phyloP scores from a whole-genome alignment of 1,284 basidiomycete genomes.

The Apiotrichum mycotoxinovorans region DNA sequence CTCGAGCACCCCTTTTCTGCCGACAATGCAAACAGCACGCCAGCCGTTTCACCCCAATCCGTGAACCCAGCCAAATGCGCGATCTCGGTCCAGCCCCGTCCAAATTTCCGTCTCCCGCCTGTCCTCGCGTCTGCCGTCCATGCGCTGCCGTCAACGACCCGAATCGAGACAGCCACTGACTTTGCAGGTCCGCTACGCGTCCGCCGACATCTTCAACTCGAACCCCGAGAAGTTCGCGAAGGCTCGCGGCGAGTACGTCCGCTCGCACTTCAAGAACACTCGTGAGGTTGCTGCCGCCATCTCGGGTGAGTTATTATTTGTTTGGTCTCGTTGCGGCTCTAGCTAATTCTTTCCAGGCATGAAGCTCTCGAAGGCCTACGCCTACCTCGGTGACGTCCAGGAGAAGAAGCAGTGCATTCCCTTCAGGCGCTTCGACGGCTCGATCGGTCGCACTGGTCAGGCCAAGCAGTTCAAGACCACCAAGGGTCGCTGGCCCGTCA shows the following conservation, averaged over 20 bases:
- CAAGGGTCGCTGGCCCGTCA: slow-evolving; percentile 99
- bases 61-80: too few species aligned
- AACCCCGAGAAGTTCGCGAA: slow-evolving; percentile 93
- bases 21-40: too few species aligned
- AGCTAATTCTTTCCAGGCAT: slow-evolving; percentile 61
- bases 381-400: slow-evolving; percentile 88
- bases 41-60: too few species aligned
- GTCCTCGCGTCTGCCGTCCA: not conserved
- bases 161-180: not conserved
- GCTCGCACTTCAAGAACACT: slow-evolving; percentile 99
- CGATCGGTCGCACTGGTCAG: slow-evolving; percentile 95
- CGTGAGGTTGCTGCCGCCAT: slow-evolving; percentile 87
- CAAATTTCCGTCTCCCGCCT: not conserved
- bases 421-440: slow-evolving; percentile 94
- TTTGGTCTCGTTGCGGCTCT: not conserved
- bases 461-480: slow-evolving; percentile 97
- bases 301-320: slow-evolving; percentile 58
- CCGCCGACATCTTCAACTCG: slow-evolving; percentile 67
- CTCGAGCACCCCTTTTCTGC: too few species aligned
- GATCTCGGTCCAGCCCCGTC: not conserved
- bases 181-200: slow-evolving; percentile 79
- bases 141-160: not conserved
- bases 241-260: slow-evolving; percentile 93
- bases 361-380: slow-evolving; percentile 92
- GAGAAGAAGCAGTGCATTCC: slow-evolving; percentile 98